Evolutionary conservation across 108 stramenopile genomes (phyloP), one percentile per base, ranked within the genome.

Genomic region (Cylindrotheca closterium): DNA sequence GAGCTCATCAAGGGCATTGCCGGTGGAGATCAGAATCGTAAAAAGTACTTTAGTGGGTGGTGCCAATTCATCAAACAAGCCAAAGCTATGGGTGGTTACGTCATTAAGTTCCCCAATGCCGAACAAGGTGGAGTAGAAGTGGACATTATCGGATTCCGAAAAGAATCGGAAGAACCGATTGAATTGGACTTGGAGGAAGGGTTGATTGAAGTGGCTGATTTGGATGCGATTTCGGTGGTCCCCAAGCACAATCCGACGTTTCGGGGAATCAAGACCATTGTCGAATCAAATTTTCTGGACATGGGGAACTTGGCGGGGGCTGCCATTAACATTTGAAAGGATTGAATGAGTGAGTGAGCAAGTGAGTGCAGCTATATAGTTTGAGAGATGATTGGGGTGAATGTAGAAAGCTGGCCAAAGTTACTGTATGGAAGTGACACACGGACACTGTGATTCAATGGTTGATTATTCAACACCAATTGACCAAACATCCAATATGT

Each of bases 1-100:
- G 85, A 84, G 53, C 70, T 90, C 52, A 86, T 90, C 56, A 80
- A 79, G 57, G 83, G 83, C 19, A 86, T 86, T 67, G 88, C 88
- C 1, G 85, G 85, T 3, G 85, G 85, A 51, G 88, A 86, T 58
- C 73, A 81, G 34, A 84, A 86, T 59, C 83, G 81, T 29, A 65
- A 73, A 27, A 89, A 89, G 47, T 89, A 84, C 68, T 89, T 74
- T 64, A 73, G 64, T 31, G 87, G 87, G 10, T 89, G 87, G 82
- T 80, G 70, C 34, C 80, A 81, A 59, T 89, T 85, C 49, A 70
- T 89, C 31, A 83, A 83, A 60, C 55, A 75, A 31, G 84, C 82
- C 28, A 81, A 81, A 46, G 71, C 74, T 21, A 78, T 78, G 28
- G 49, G 82, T 56, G 87, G 82, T 17, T 58, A 71, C 31, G 84